Percentiles rank a stretch among this genome's conserved stretches.
These are phyloP conservation scores for Metarhizium guizhouense DNA, from an alignment of 2,329 filamentous ascomycete genomes.

Conservation along the genomic window DNA sequence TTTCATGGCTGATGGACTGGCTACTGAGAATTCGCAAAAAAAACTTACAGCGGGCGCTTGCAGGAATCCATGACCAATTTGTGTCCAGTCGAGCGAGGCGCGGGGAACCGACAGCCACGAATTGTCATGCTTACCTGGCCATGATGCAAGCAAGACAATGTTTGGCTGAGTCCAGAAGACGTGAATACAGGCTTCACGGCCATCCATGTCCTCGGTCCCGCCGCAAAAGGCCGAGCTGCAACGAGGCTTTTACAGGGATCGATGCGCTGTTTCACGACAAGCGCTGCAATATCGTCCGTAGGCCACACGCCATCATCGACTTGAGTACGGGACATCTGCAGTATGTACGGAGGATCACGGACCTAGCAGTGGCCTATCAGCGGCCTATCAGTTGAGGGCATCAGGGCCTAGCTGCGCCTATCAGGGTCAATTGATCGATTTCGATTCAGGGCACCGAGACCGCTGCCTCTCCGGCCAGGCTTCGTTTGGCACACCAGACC, in stretches of 20 bases:
- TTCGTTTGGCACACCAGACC: no score
- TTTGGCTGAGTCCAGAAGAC: neutral
- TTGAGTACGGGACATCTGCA: no score
- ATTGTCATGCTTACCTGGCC: neutral
- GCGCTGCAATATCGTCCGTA: neutral
- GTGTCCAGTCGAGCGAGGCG: neutral
- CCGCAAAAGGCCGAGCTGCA: neutral
- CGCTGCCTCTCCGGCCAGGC: no score
- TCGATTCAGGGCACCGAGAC: no score
- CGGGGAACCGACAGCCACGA: neutral
- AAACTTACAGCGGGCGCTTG: neutral
- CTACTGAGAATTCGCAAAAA: neutral
- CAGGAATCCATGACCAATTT: neutral
- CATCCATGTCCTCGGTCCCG: neutral
- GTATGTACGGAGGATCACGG: no score
- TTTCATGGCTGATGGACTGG: neutral
- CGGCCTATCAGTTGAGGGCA: no score
- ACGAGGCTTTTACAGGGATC: neutral
- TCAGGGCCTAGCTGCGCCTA: no score
- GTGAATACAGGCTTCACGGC: neutral
- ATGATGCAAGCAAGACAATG: neutral
- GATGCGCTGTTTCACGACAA: neutral
- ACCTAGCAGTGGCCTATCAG: no score
- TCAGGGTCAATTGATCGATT: no score
- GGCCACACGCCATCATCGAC: neutral